Conservation (phyloP, 768 basidiomycete species). For the Rhodotorula kratochvilovae region DNA sequence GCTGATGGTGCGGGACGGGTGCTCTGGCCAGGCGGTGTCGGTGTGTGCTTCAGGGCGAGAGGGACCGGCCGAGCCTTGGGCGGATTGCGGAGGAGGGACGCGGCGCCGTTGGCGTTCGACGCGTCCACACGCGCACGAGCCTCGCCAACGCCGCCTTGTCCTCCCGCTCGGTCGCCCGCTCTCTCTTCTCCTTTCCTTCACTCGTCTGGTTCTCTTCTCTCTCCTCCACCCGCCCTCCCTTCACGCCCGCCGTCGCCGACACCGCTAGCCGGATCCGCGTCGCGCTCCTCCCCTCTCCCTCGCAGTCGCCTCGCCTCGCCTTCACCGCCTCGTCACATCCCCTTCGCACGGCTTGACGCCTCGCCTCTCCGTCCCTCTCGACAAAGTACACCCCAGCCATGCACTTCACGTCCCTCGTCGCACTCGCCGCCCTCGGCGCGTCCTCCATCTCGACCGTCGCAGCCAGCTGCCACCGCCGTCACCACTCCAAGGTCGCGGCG, state of each 20-base stretch:
- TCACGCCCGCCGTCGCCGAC: too few species aligned
- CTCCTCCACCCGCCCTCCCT: neutral
- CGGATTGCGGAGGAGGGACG: too few species aligned
- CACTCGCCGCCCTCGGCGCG: constrained; percentile 12
- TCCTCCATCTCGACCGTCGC: constrained; percentile 8
- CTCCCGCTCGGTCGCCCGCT: neutral
- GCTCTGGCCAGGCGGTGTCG: too few species aligned
- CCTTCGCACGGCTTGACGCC: neutral
- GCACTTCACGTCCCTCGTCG: constrained; percentile 19
- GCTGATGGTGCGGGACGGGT: too few species aligned
- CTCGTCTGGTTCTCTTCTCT: neutral
- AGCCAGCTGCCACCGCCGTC: constrained; percentile 22
- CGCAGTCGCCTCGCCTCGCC: too few species aligned
- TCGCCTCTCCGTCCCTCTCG: neutral
- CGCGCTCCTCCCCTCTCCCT: neutral
- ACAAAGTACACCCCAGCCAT: neutral
- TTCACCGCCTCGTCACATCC: neutral
- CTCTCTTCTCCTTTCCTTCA: neutral
- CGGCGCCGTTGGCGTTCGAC: neutral
- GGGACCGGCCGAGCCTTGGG: too few species aligned
- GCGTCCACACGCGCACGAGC: too few species aligned
- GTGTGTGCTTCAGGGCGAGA: too few species aligned
- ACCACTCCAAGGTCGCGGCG: constrained; percentile 14
- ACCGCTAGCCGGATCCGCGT: constrained; percentile 4
- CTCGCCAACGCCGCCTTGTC: neutral